A percentile compares a stretch with the other conserved stretches of the same genome.
Conservation (phyloP, 202 grass and related monocot species). For the Hordeum pubiflorum region DNA sequence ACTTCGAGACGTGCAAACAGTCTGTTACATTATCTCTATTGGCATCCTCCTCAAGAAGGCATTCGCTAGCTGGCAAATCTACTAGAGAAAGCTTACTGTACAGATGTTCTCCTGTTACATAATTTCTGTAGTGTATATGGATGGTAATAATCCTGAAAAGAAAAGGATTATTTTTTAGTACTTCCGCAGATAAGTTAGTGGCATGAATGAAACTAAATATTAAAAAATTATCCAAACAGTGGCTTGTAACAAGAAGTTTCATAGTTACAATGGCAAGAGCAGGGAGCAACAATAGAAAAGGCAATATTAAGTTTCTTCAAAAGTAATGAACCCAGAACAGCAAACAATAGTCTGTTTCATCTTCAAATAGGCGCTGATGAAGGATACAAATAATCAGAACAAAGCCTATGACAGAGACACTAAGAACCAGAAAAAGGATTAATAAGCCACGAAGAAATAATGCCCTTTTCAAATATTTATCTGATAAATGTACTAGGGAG, state of each 20-base stretch:
- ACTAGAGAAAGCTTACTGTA: conserved; percentile 96
- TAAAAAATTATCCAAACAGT: conserved; percentile 19
- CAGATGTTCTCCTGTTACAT: conserved; percentile 68
- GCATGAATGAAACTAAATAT: conserved; percentile 1
- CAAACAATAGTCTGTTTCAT: not conserved
- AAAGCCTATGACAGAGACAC: not conserved
- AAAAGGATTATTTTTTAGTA: conserved; percentile 21
- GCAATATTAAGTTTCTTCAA: not conserved
- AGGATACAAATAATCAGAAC: not conserved
- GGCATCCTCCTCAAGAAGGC: conserved; percentile 69
- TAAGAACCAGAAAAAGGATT: conserved; percentile 12
- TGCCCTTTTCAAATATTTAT: not conserved
- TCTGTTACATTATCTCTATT: conserved; percentile 75
- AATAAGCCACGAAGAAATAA: not conserved
- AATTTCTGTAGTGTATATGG: conserved; percentile 90
- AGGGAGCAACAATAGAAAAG: not conserved
- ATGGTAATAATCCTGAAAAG: conserved; percentile 87
- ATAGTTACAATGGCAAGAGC: not conserved
- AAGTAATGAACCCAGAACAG: conserved; percentile 1
- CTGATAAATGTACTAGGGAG: not conserved
- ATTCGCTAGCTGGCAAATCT: conserved; percentile 85
- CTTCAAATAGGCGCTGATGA: conserved; percentile 4
- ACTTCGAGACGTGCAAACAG: conserved; percentile 89
- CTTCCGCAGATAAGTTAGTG: not conserved
- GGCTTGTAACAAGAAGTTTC: not conserved